Evolutionary conservation across 257 asterid genomes (phyloP).

Genomic region (Primulina eburnea): DNA sequence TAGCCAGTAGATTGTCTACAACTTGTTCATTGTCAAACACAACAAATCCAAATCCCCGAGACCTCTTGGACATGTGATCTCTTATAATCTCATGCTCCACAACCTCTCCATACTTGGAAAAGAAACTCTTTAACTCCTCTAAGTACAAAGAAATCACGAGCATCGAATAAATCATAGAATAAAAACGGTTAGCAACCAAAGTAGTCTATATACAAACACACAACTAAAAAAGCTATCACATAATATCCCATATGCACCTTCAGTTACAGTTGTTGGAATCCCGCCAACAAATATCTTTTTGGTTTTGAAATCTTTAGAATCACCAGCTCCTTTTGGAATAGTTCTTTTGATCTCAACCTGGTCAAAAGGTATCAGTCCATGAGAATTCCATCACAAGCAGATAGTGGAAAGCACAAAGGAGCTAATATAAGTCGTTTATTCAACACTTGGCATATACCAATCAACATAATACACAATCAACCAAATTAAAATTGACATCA

Average conservation of each 20-base stretch:
- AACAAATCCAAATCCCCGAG: conserved; percentile 95
- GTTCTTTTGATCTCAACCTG: conserved; percentile 98
- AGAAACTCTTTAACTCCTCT: conserved; percentile 85
- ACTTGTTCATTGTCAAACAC: conserved; percentile 82
- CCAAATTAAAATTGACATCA: neutral
- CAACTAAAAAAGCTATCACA: neutral
- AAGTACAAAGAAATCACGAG: conserved; percentile 5
- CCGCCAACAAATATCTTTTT: conserved; percentile 94
- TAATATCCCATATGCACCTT: conserved; percentile 44
- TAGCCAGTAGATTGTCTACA: conserved; percentile 65
- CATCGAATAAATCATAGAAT: neutral
- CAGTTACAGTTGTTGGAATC: conserved; percentile 69
- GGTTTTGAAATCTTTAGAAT: conserved; percentile 81
- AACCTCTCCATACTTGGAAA: conserved; percentile 79
- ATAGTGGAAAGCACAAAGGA: neutral
- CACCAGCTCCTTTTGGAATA: conserved; percentile 85
- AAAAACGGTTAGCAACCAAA: neutral
- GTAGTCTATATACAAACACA: neutral
- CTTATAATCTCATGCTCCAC: conserved; percentile 85
- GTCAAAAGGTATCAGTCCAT: neutral
- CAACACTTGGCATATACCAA: neutral
- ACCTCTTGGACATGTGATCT: conserved; percentile 80
- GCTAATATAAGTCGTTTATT: no score
- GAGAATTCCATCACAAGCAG: neutral
- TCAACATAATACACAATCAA: neutral